A percentile compares a stretch with the other conserved stretches of the same genome.
Evolutionary conservation across 2,329 filamentous ascomycete species (phyloP).

Genomic region (Thelonectria blattea): DNA sequence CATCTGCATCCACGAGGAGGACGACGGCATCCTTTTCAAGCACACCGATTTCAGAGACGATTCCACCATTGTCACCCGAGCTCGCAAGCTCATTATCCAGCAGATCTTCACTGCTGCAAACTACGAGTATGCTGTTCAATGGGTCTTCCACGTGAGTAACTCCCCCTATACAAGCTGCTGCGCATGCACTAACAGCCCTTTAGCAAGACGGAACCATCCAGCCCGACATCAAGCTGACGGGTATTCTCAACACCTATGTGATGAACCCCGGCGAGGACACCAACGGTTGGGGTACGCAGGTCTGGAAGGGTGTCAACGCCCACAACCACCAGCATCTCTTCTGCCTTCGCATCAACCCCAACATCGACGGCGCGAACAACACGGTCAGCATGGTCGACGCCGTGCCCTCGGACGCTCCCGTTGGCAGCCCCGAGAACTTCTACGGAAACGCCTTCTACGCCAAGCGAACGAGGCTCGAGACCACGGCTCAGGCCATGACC

Average conservation of each 20-base stretch:
- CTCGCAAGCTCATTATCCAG: slow-evolving; percentile 83
- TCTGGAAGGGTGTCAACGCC: slow-evolving; percentile 81
- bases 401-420: slow-evolving; percentile 70
- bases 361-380: slow-evolving; percentile 84
- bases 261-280: slow-evolving; percentile 83
- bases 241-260: slow-evolving; percentile 89
- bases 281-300: slow-evolving; percentile 87
- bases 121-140: slow-evolving; percentile 82
- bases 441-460: slow-evolving; percentile 93
- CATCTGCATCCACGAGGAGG: slow-evolving; percentile 94
- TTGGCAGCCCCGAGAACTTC: slow-evolving; percentile 81
- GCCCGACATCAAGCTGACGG: slow-evolving; percentile 88
- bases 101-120: slow-evolving; percentile 96
- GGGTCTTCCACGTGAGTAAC: slow-evolving; percentile 67
- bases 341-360: slow-evolving; percentile 85
- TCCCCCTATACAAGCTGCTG: too few species aligned
- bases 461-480: slow-evolving; percentile 80
- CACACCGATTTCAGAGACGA: slow-evolving; percentile 93
- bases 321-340: slow-evolving; percentile 98
- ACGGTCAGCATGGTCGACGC: slow-evolving; percentile 86
- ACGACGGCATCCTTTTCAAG: slow-evolving; percentile 91
- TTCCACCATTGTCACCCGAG: slow-evolving; percentile 83
- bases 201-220: slow-evolving; percentile 86
- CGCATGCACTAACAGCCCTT: too few species aligned
- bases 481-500: slow-evolving; percentile 69